These are phyloP conservation scores for Auricularia heimuer DNA, from an alignment of 768 basidiomycete species.

Conservation along the genomic window DNA sequence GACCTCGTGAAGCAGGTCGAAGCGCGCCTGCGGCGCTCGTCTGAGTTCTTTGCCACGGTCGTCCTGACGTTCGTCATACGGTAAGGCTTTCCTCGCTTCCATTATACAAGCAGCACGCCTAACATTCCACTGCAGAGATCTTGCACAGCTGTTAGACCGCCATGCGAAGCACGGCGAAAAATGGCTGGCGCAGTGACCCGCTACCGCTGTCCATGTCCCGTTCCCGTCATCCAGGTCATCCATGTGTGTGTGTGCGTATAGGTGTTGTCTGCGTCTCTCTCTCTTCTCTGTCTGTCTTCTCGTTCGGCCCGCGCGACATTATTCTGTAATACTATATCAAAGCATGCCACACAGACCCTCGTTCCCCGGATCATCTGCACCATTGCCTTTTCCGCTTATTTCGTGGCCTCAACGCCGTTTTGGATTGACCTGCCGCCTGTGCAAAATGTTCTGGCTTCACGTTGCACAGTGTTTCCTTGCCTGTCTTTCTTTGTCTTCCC, in stretches of 20 bases:
- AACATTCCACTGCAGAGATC: conserved; percentile 29
- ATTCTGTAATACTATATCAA: background rate
- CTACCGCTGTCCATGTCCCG: background rate
- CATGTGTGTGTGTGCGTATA: background rate
- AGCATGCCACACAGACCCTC: background rate
- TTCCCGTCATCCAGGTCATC: background rate
- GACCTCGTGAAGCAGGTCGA: conserved; percentile 60
- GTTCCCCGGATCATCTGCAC: background rate
- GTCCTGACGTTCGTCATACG: conserved; percentile 84
- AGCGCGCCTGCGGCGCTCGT: conserved; percentile 64
- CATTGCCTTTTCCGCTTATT: background rate
- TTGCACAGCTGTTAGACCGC: conserved; percentile 81
- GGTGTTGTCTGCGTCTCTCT: background rate
- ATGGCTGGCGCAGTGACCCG: conserved; percentile 67
- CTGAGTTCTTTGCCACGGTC: conserved; percentile 88
- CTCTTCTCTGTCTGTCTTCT: background rate
- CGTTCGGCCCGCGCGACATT: background rate
- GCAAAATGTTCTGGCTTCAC: background rate
- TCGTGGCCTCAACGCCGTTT: background rate
- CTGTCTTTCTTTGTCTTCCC: background rate
- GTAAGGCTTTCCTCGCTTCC: conserved; percentile 17
- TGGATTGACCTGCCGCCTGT: background rate
- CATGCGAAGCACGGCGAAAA: conserved; percentile 91
- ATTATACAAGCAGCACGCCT: background rate
- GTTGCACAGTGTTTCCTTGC: background rate